Base-by-base conservation (phyloP, 306 rosid species). In the Acacia acuminata region DNA sequence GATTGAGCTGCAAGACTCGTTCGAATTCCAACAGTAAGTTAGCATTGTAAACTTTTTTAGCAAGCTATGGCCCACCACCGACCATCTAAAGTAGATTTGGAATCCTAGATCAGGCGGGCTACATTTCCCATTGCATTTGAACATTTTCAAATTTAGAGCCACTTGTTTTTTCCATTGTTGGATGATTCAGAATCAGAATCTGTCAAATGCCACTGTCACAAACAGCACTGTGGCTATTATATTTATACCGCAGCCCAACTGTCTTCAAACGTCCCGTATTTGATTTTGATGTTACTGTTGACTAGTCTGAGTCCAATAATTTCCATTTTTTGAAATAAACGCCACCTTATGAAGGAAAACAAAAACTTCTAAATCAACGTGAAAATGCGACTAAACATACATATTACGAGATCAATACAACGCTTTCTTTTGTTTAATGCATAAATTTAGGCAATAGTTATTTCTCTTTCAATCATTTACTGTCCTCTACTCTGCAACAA, bases 101-200 rank as follows among this genome's bases (percentile, higher is more conserved):
- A 22, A 71, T 44, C 50, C 30, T 11, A n/a, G 36, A 70, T 9
- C 16, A 70, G 53, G 75, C 20, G 53, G 53, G 34, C 14, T 43
- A 24, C 75, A 3, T 10, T 70, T 45, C 51, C 50, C 32, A 20
- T 22, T n/a, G 74, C 50, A 36, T 42, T 70, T 22, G 53, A 70
- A 70, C 32, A 40, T 19, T 69, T 70, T 70, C 53, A 70, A 70
- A 71, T 44, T 44, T 22, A 42, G 56, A 71, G 56, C 76, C 32
- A 13, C 25, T 22, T 42, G 56, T 12, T 22, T 68, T 71, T 43
- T 8, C 55, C 16, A 63, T 71, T 17, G 55, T 63, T 25, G 16
- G 68, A 83, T 83, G 85, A 77, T 83, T 80, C 58, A 53, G 71
- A 34, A 27, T 66, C 77, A 70, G 63, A 83, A 76, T 86, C 25